phyloP scores from a whole-genome alignment of 2,329 filamentous ascomycete genomes.

The Paraphoma sp. region DNA sequence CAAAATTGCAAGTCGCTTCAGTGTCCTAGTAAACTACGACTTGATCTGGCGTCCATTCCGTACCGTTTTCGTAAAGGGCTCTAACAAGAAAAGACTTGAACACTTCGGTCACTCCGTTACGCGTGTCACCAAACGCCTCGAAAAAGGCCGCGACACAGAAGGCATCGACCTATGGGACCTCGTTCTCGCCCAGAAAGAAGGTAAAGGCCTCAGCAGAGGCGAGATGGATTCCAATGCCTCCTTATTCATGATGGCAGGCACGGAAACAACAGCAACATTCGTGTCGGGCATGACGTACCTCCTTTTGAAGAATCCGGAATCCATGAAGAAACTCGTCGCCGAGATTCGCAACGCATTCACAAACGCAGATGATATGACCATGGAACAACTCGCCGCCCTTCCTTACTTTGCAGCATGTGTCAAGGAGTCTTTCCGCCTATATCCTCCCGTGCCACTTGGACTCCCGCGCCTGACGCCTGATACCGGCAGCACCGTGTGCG shows the following conservation, averaged over 20 bases:
- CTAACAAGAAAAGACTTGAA: constrained; percentile 15
- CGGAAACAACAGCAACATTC: constrained; percentile 54
- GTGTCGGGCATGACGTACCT: constrained; percentile 48
- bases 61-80: constrained; percentile 3
- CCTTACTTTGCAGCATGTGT: constrained; percentile 49
- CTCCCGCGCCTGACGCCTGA: constrained; percentile 43
- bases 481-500: constrained; percentile 47
- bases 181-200: constrained; percentile 43
- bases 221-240: constrained; percentile 50
- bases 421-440: constrained; percentile 51
- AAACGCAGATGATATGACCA: constrained; percentile 41
- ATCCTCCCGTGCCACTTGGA: constrained; percentile 49
- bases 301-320: constrained; percentile 37
- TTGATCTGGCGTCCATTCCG: constrained; percentile 11
- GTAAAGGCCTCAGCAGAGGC: constrained; percentile 25
- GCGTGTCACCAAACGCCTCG: constrained; percentile 38
- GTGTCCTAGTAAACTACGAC: constrained; percentile 17
- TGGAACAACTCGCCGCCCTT: constrained; percentile 37
- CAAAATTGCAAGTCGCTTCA: constrained; percentile 10
- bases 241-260: constrained; percentile 52
- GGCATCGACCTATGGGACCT: constrained; percentile 51
- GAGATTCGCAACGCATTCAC: constrained; percentile 39
- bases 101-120: constrained; percentile 29
- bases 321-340: constrained; percentile 31
- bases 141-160: constrained; percentile 28